Percentiles rank a stretch among this genome's conserved stretches.
phyloP scores from a whole-genome alignment of 805 yeast genomes.

The Ogataea trehalophila region DNA sequence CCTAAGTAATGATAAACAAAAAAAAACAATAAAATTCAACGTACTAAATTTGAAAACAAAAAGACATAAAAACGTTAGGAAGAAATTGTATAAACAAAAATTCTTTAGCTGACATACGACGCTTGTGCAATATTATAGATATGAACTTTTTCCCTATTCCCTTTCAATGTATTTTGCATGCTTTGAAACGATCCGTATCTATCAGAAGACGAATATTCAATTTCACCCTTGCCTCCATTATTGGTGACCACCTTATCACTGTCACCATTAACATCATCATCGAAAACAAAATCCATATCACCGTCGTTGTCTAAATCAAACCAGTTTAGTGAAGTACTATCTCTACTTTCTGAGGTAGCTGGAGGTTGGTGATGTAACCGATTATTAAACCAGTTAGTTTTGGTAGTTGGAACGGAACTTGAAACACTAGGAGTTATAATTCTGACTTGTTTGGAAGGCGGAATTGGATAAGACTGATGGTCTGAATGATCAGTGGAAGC shows the following conservation, averaged over 20 bases:
- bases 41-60: neutral
- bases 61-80: neutral
- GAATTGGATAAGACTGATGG: conserved; percentile 5
- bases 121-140: neutral
- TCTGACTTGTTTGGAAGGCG: conserved; percentile 14
- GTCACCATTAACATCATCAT: conserved; percentile 7
- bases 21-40: neutral
- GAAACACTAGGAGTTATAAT: conserved; percentile 25
- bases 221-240: neutral
- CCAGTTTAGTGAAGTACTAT: conserved; percentile 1
- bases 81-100: neutral
- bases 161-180: neutral
- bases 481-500: neutral
- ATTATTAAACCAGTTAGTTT: conserved; percentile 29
- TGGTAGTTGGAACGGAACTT: conserved; percentile 33
- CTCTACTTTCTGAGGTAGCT: too few species aligned
- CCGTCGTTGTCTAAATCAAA: conserved; percentile 5
- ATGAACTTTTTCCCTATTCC: neutral
- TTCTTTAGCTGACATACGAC: neutral
- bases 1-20: neutral
- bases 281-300: conserved; percentile 16
- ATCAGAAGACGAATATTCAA: neutral
- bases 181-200: neutral
- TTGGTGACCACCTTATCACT: neutral
- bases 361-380: conserved; percentile 2